Base-by-base conservation (phyloP, 169 alveolate species). In the Pseudocohnilembus persalinus region DNA sequence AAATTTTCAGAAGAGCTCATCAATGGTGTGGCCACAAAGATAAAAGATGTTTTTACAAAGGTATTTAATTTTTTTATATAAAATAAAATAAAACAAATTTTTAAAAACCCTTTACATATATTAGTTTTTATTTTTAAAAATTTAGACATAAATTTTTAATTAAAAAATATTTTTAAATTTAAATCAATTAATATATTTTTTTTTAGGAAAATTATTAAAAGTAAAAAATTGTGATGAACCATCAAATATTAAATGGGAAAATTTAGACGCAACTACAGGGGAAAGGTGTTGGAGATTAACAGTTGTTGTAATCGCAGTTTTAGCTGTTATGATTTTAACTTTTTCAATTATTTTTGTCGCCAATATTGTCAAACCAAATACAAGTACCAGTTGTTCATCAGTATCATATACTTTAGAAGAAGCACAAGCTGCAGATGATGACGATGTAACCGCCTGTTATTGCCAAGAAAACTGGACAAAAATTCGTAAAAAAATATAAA, bases 241-340 rank as follows among this genome's bases (percentile, higher is more conserved):
- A 27, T 75, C 84, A 20, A 86, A 86, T 33, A 79, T 86, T 31
- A 81, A 80, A 63, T 86, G 90, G 90, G 90, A 86, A 68, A 86
- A 86, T 32, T 74, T 86, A 1, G 90, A 86, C 74, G 87, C 80
- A 63, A 29, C 82, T 29, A 32, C 90, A 63, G 49, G 80, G 29
- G 64, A 86, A 28, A 86, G 90, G 81, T 73, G 74, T 63, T 73
- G 73, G 15, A 73, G 90, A 30, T 30, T 34, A 34, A 29, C 75
- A 16, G 68, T 63, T 28, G 86, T 81, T 25, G 30, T 81, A 4
- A 29, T 86, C 1, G 29, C 64, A 31, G 90, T 86, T 11, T 80
- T 86, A 31, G 31, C 75, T 16, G 73, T 86, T 0, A 86, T 86
- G 90, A 73, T 86, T 29, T 63, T 86, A 0, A 86, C 90, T 25